Conservation (phyloP, 495 filamentous ascomycete genomes). For the Daldinia bambusicola region DNA sequence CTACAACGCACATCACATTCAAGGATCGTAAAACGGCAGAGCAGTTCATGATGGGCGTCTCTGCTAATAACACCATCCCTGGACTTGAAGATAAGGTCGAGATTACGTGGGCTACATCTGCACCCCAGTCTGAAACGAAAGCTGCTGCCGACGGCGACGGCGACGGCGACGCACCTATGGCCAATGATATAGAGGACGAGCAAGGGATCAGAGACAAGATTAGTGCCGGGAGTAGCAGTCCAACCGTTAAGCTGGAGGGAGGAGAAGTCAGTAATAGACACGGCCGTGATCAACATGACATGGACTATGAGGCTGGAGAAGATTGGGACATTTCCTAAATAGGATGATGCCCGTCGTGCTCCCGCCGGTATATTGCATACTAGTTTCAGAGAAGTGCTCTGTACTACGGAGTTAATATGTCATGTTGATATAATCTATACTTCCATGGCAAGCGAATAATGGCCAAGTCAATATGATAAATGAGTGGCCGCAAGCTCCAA, state of each 20-base stretch:
- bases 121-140: constrained; percentile 27
- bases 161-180: constrained; percentile 25
- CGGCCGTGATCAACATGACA: constrained; percentile 43
- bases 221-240: constrained; percentile 13
- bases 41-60: constrained; percentile 75
- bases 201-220: constrained; percentile 24
- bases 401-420: too few relatives aligned
- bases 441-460: too few relatives aligned
- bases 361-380: background rate
- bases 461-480: too few relatives aligned
- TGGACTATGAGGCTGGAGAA: constrained; percentile 46
- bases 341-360: background rate
- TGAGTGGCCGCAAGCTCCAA: too few relatives aligned
- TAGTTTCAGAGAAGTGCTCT: too few relatives aligned
- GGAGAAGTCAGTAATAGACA: constrained; percentile 39
- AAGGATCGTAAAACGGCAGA: constrained; percentile 91
- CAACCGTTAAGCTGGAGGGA: constrained; percentile 35
- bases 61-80: constrained; percentile 69
- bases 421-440: too few relatives aligned
- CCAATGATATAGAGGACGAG: constrained; percentile 23
- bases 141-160: constrained; percentile 6
- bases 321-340: constrained; percentile 38
- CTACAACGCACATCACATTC: constrained; percentile 75
- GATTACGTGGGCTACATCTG: constrained; percentile 71
- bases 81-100: constrained; percentile 78